phyloP scores from a whole-genome alignment of 1,284 basidiomycete genomes.

The Bondarzewia mesenterica region DNA sequence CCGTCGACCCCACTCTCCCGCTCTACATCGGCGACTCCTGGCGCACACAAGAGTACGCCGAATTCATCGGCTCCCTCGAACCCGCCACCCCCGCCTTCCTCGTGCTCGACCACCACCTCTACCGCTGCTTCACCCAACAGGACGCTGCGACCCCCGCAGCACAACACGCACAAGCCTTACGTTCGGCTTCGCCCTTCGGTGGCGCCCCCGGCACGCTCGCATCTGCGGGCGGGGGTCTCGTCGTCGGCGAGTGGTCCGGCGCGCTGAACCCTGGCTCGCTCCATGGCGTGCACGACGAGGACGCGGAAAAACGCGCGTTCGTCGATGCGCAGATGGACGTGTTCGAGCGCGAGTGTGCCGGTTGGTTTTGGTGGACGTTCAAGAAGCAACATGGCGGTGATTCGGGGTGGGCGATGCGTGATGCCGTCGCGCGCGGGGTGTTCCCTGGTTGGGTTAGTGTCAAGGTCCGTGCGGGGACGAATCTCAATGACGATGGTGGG shows the following conservation, averaged over 20 bases:
- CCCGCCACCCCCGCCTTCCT: slow-evolving; percentile 47
- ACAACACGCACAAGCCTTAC: slow-evolving; percentile 45
- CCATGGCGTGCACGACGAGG: slow-evolving; percentile 32
- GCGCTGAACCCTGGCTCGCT: slow-evolving; percentile 68
- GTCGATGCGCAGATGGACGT: slow-evolving; percentile 61
- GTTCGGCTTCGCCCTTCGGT: slow-evolving; percentile 34
- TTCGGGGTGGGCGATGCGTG: slow-evolving; percentile 70
- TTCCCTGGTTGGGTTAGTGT: slow-evolving; percentile 33
- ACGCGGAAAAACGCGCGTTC: slow-evolving; percentile 42
- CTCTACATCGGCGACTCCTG: slow-evolving; percentile 77
- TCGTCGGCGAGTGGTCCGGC: slow-evolving; percentile 84
- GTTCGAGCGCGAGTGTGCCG: slow-evolving; percentile 61
- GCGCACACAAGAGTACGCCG: slow-evolving; percentile 62
- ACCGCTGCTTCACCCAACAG: slow-evolving; percentile 68
- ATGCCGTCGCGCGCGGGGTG: slow-evolving; percentile 59
- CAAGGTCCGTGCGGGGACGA: slow-evolving; percentile 14
- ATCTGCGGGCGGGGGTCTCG: slow-evolving; percentile 45
- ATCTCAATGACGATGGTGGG: slow-evolving; percentile 15
- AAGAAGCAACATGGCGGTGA: slow-evolving; percentile 69
- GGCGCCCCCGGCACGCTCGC: slow-evolving; percentile 37
- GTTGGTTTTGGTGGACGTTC: slow-evolving; percentile 88
- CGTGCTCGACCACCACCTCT: slow-evolving; percentile 84
- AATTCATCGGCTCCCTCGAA: slow-evolving; percentile 34
- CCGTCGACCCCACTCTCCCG: slow-evolving; percentile 48
- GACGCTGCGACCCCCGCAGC: slow-evolving; percentile 53